phyloP scores from a whole-genome alignment of 2,329 filamentous ascomycete genomes.

The Nigrospora oryzae region DNA sequence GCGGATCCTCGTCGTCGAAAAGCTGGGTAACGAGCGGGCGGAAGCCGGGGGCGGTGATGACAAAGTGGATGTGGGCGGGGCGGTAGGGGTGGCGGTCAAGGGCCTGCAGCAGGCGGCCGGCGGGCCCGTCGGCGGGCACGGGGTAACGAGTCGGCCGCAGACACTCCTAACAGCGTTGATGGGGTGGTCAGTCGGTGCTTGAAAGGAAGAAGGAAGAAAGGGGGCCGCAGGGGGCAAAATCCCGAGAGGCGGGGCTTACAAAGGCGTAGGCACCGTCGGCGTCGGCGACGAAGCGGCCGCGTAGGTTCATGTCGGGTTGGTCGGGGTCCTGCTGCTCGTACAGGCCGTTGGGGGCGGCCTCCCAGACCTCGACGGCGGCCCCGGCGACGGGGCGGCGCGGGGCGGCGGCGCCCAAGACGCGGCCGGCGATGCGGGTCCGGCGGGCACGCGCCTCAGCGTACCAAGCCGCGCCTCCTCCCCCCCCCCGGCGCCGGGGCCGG shows the following conservation, averaged over 20 bases:
- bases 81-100: conserved; percentile 49
- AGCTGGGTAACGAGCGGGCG: conserved; percentile 62
- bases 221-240: too few species aligned
- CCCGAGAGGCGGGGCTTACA: conserved; percentile 22
- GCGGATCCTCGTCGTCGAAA: conserved; percentile 59
- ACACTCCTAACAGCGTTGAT: conserved; percentile 18
- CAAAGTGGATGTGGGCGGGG: conserved; percentile 53
- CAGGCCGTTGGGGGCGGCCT: conserved; percentile 63
- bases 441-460: conserved; percentile 49
- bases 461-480: conserved; percentile 3
- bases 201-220: too few species aligned
- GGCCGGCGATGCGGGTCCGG: conserved; percentile 50
- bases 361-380: conserved; percentile 70
- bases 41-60: conserved; percentile 28
- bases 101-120: conserved; percentile 39
- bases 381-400: conserved; percentile 51
- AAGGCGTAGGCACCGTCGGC: conserved; percentile 54
- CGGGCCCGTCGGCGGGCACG: conserved; percentile 41
- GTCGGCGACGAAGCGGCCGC: conserved; percentile 64
- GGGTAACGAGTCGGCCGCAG: conserved; percentile 51
- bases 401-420: conserved; percentile 46
- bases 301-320: conserved; percentile 65
- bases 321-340: conserved; percentile 67
- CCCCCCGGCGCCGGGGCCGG: neutral
- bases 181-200: too few species aligned